These are phyloP conservation scores for Ascoidea asiatica DNA, from an alignment of 805 yeast species.

Conservation along the genomic window DNA sequence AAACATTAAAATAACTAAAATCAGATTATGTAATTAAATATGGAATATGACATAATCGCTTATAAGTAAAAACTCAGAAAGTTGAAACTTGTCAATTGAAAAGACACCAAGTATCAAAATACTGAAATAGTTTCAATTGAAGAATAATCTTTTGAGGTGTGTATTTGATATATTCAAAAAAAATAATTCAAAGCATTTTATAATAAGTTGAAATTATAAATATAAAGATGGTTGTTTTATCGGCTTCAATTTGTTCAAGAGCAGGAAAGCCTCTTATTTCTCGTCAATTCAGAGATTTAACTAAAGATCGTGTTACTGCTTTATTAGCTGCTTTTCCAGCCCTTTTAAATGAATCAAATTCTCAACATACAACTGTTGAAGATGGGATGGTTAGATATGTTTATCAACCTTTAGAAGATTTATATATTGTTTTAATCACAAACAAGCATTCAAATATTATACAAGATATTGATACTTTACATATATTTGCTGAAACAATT, in stretches of 20 bases:
- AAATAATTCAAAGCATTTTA: too few species aligned
- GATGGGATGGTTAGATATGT: slow-evolving; percentile 86
- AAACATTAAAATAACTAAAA: too few species aligned
- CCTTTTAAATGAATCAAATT: slow-evolving; percentile 50
- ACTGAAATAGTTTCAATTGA: too few species aligned
- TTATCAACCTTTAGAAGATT: slow-evolving; percentile 91
- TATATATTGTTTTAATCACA: slow-evolving; percentile 81
- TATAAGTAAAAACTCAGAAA: too few species aligned
- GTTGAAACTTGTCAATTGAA: too few species aligned
- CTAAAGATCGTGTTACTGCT: slow-evolving; percentile 76
- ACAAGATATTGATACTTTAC: slow-evolving; percentile 88
- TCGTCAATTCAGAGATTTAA: slow-evolving; percentile 79
- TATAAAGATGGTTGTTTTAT: slow-evolving; percentile 78
- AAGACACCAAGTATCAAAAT: too few species aligned
- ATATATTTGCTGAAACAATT: slow-evolving; percentile 71
- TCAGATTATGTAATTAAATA: too few species aligned
- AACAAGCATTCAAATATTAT: slow-evolving; percentile 83
- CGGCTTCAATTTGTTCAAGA: slow-evolving; percentile 89
- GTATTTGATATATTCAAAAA: too few species aligned
- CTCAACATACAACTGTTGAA: slow-evolving; percentile 90
- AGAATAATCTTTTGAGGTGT: too few species aligned
- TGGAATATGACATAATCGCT: too few species aligned
- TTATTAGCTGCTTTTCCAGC: slow-evolving; percentile 77
- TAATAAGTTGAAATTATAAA: too few species aligned
- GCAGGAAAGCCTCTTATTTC: slow-evolving; percentile 87